A percentile compares a stretch with the other conserved stretches of the same genome.
Conservation (phyloP, 2,329 filamentous ascomycete species). For the Xylariaceae sp. region DNA sequence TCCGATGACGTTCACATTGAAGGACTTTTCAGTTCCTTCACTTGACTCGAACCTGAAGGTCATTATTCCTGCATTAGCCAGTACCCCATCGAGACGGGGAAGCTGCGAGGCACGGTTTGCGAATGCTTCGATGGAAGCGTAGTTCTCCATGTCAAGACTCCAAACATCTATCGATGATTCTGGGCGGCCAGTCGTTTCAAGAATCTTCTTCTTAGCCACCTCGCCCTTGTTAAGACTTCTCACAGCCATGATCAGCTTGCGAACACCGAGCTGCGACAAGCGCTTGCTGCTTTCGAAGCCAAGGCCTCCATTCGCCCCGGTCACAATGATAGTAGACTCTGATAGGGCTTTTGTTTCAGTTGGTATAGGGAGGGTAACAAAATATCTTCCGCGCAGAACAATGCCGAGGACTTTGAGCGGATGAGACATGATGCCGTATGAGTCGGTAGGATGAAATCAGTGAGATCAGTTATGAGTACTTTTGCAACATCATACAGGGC, state of each 20-base stretch:
- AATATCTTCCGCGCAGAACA: slow-evolving; percentile 11
- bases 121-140: slow-evolving; percentile 39
- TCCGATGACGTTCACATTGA: slow-evolving; percentile 37
- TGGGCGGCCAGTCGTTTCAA: slow-evolving; percentile 9
- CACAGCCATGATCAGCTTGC: slow-evolving; percentile 36
- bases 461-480: too few species aligned
- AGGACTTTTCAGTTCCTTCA: slow-evolving; percentile 46
- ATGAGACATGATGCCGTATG: too few species aligned
- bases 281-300: slow-evolving; percentile 37
- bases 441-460: too few species aligned
- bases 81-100: slow-evolving; percentile 39
- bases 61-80: slow-evolving; percentile 42
- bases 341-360: slow-evolving; percentile 16
- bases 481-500: too few species aligned
- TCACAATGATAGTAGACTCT: slow-evolving; percentile 34
- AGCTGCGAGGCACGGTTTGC: slow-evolving; percentile 32
- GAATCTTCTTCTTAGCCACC: slow-evolving; percentile 34
- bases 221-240: slow-evolving; percentile 38
- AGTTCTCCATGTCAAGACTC: slow-evolving; percentile 39
- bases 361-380: slow-evolving; percentile 22
- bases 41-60: slow-evolving; percentile 33
- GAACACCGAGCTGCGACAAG: slow-evolving; percentile 29
- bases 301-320: slow-evolving; percentile 39
- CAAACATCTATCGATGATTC: slow-evolving; percentile 38
- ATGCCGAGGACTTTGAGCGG: too few species aligned